phyloP scores from a whole-genome alignment of 2,329 filamentous ascomycete species.

The Fusarium cicatricum region DNA sequence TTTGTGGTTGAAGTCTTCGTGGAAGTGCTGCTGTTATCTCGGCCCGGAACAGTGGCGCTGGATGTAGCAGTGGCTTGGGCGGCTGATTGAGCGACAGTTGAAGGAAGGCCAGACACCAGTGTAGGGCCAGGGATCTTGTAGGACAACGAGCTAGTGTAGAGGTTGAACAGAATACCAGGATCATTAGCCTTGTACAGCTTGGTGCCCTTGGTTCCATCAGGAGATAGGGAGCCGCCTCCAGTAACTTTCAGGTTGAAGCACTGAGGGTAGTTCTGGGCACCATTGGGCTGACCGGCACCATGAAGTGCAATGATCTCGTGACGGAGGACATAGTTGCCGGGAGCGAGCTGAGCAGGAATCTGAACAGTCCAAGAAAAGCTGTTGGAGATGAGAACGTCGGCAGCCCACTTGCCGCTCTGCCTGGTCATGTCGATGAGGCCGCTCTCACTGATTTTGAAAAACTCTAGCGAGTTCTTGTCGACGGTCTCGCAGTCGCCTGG shows the following conservation, averaged over 20 bases:
- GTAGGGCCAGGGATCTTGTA: constrained; percentile 43
- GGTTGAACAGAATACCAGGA: constrained; percentile 47
- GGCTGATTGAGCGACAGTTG: constrained; percentile 19
- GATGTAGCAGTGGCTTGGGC: constrained; percentile 26
- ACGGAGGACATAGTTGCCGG: constrained; percentile 57
- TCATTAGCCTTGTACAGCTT: constrained; percentile 43
- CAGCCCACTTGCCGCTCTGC: constrained; percentile 48
- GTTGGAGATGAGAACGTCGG: constrained; percentile 54
- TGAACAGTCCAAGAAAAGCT: constrained; percentile 45
- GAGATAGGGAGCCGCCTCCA: constrained; percentile 49
- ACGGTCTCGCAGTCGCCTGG: constrained; percentile 63
- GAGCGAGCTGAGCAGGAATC: constrained; percentile 44
- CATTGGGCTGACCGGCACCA: constrained; percentile 50
- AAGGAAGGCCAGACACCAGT: constrained; percentile 32
- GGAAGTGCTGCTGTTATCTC: not conserved
- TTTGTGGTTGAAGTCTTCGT: not conserved
- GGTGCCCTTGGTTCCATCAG: constrained; percentile 44
- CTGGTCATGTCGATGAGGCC: constrained; percentile 60
- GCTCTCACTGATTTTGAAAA: constrained; percentile 69
- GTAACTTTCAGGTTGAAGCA: constrained; percentile 58
- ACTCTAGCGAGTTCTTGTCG: constrained; percentile 62
- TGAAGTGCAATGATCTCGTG: constrained; percentile 64
- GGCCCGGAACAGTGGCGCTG: constrained; percentile 30
- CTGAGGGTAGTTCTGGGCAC: constrained; percentile 61
- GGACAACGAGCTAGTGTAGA: constrained; percentile 39